Base-by-base conservation (phyloP, 495 filamentous ascomycete species). In the Rhypophila decipiens region DNA sequence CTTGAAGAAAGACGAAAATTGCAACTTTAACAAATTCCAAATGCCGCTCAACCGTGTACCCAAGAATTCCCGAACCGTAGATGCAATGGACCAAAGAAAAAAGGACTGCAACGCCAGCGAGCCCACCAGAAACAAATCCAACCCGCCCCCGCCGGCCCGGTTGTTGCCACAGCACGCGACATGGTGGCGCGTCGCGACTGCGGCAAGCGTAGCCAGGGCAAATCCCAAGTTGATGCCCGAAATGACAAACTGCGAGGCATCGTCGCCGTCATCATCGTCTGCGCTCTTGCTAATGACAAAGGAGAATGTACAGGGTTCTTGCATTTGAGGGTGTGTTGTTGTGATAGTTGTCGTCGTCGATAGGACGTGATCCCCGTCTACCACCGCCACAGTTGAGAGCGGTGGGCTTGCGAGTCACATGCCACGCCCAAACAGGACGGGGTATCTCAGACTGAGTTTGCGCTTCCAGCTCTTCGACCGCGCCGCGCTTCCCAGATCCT, bases 401-500 rank as follows among this genome's bases (percentile, higher is more conserved):
- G 27, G 38, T 22, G 27, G 38, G 39, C 39, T 24, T 22, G 46
- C 33, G 44, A 59, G 56, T 64, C 61, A 64, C 51, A 53, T 61
- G 46, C 58, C 56, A 12, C 53, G 56, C 15, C 61, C 57, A 41
- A 60, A 58, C 48, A 63, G 56, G 19, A 43, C 58, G 12, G 59
- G 61, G 31, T 57, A 56, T 15, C 55, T 46, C 36, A 64, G 45
- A 31, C 27, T 31, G 48, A 61, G 50, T 10, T 53, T 48, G 46
- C 50, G 55, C 49, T 58, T 58, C 61, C 61, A 64, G 42, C 56
- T 57, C 41, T 50, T 48, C 49, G 51, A 50, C 51, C 53, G 44
- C 49, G 41, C 46, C 41, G 47, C 40, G 50, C 34, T 41, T 23
- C 47, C 43, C 39, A 50, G 47, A 23, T 24, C 45, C 41, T 38